A percentile compares a stretch with the other conserved stretches of the same genome.
These are phyloP conservation scores for Balansia obtecta DNA, from an alignment of 2,329 filamentous ascomycete genomes.

Conservation along the genomic window DNA sequence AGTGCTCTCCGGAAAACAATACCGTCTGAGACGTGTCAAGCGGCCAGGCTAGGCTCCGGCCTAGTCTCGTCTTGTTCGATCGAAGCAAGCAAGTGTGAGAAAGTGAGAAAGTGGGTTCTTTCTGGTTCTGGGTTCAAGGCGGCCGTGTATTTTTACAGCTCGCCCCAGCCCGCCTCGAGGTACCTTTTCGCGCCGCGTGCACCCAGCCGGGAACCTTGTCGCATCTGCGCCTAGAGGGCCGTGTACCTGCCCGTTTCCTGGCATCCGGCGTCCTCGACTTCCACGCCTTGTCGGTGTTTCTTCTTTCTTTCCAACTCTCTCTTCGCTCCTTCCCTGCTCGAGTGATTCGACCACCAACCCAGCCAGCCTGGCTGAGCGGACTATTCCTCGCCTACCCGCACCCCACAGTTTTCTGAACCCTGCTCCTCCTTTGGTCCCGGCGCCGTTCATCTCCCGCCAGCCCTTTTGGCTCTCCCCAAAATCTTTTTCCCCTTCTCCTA, in stretches of 20 bases:
- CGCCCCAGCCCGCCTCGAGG: conserved; percentile 4
- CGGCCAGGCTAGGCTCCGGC: no score
- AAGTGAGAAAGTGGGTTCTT: no score
- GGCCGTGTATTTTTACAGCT: conserved; percentile 2
- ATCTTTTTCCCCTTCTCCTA: conserved; percentile 16
- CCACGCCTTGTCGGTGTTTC: not conserved
- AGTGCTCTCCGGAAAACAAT: no score
- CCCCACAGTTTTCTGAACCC: conserved; percentile 10
- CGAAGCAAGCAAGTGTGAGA: no score
- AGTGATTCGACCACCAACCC: not conserved
- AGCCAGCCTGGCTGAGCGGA: not conserved
- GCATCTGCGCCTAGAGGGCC: conserved; percentile 1
- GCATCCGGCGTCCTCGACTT: not conserved
- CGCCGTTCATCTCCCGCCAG: conserved; percentile 10
- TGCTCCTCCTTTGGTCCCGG: conserved; percentile 8
- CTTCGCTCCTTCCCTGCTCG: not conserved
- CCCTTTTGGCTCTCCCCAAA: conserved; percentile 9
- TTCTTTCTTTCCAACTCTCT: not conserved
- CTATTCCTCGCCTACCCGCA: conserved; percentile 5
- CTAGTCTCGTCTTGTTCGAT: not conserved
- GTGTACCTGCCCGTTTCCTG: conserved; percentile 5
- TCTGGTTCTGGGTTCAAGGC: conserved; percentile 2
- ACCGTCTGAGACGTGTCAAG: no score
- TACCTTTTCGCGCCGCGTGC: conserved; percentile 5
- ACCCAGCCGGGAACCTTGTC: conserved; percentile 5